Base-by-base conservation (phyloP, 202 grass and related monocot genomes). In the Carex arenaria region DNA sequence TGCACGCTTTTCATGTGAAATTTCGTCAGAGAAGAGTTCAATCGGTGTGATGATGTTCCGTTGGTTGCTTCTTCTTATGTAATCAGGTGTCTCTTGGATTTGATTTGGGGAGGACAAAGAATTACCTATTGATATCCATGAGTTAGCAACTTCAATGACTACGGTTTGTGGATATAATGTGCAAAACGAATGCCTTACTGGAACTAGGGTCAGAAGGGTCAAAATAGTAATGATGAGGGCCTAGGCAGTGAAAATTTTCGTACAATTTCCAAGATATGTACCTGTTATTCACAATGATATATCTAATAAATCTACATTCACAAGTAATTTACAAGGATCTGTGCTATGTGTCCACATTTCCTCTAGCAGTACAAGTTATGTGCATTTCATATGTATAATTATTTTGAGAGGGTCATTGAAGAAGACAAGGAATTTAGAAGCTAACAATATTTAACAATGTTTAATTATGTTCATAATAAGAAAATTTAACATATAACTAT, bases 31-130 rank as follows among this genome's bases (percentile, higher is more conserved):
- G 85, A 98, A 95, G 65, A 98, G 87, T 82, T 89, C 92, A 61
- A 98, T 15, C 18, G 93, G 91, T 67, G 87, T 65, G 52, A 92
- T 88, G 79, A 61, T 19, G 71, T 79, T 55, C 47, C 92, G 89
- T 38, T 82, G 54, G 36, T 74, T 83, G 77, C 83, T 68, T 61
- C 76, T 64, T 51, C 91, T 85, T 85, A 95, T 89, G 78, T 98
- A 98, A 66, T 98, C 92, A 14, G 92, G 90, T 54, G 90, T 93
- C 59, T 93, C 90, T 69, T 87, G 80, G 45, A 80, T 61, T 59
- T 61, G 89, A 12, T 81, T 77, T n/a, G 52, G 83, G 52, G 38
- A 70, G 18, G 10, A 61, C 61, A 26, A 1, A 7, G 18, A 60
- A 47, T 57, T 57, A 18, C 57, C 2, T 75, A 62, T 14, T 17